A percentile compares a stretch with the other conserved stretches of the same genome.
Evolutionary conservation across 176 grass and related monocot genomes (phyloP).

Genomic region (Guadua angustifolia): DNA sequence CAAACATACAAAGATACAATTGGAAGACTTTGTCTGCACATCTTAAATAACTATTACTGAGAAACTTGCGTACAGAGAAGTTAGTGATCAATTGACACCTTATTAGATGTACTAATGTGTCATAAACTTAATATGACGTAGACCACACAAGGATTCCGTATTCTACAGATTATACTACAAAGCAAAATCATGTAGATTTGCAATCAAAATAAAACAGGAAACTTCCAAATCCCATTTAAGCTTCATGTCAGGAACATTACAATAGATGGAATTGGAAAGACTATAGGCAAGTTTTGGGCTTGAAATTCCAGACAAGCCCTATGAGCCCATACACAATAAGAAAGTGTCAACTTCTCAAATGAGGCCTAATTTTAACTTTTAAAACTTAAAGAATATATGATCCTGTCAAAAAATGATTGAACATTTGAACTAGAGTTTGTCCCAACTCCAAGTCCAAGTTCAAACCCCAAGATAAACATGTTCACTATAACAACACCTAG

Average conservation of each 20-base stretch:
- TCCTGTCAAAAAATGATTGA: background rate
- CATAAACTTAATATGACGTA: background rate
- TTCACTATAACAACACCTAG: background rate
- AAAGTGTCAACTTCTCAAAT: background rate
- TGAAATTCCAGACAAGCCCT: background rate
- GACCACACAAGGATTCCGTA: background rate
- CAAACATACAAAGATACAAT: background rate
- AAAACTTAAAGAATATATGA: background rate
- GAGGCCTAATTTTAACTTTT: constrained; percentile 8
- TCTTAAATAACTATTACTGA: background rate
- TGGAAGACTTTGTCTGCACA: background rate
- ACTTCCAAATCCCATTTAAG: background rate
- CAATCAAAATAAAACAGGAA: background rate
- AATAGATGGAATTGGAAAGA: background rate
- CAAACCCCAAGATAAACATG: background rate
- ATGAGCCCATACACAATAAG: background rate
- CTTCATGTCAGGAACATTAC: constrained; percentile 27
- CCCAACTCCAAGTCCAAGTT: background rate
- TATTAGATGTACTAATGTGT: background rate
- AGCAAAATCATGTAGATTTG: background rate
- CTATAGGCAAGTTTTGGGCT: constrained; percentile 6
- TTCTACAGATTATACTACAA: background rate
- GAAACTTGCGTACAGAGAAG: background rate
- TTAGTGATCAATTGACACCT: background rate
- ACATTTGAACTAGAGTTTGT: background rate